phyloP scores from a whole-genome alignment of 2,329 filamentous ascomycete genomes.

The Aciculosporium take region DNA sequence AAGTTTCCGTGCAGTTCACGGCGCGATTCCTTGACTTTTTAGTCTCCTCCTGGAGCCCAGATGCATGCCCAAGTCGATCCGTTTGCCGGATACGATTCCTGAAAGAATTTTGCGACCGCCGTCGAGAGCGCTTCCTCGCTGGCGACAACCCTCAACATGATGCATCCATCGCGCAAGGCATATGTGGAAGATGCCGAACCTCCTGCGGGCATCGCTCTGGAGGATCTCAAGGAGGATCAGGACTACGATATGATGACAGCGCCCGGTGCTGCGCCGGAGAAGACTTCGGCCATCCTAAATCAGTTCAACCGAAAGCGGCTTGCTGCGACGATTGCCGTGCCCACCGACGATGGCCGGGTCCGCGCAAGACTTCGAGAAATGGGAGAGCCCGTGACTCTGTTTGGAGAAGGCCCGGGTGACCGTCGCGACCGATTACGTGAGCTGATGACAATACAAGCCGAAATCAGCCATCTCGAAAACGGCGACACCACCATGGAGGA shows the following conservation, averaged over 20 bases:
- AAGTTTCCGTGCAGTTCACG: not conserved
- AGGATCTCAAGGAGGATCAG: conserved; percentile 50
- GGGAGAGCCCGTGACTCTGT: conserved; percentile 87
- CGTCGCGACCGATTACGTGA: conserved; percentile 76
- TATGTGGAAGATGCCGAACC: conserved; percentile 76
- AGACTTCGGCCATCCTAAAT: conserved; percentile 68
- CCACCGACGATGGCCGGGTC: conserved; percentile 83
- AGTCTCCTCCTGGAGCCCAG: not conserved
- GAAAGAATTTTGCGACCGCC: not conserved
- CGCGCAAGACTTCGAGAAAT: conserved; percentile 67
- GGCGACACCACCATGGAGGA: conserved; percentile 51
- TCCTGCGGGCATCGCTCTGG: conserved; percentile 34
- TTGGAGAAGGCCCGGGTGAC: conserved; percentile 78
- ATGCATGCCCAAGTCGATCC: not conserved
- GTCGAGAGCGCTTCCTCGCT: not conserved
- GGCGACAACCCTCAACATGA: conserved; percentile 28
- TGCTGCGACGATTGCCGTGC: conserved; percentile 78
- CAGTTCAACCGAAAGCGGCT: conserved; percentile 87
- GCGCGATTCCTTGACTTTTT: not conserved
- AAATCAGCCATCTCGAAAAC: conserved; percentile 40
- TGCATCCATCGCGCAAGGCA: conserved; percentile 83
- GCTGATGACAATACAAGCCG: conserved; percentile 58
- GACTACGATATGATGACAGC: conserved; percentile 67
- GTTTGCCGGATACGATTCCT: not conserved
- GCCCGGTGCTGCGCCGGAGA: conserved; percentile 59